A percentile compares a stretch with the other conserved stretches of the same genome.
Conservation (phyloP, 345 rosid genomes). For the Pistacia atlantica region DNA sequence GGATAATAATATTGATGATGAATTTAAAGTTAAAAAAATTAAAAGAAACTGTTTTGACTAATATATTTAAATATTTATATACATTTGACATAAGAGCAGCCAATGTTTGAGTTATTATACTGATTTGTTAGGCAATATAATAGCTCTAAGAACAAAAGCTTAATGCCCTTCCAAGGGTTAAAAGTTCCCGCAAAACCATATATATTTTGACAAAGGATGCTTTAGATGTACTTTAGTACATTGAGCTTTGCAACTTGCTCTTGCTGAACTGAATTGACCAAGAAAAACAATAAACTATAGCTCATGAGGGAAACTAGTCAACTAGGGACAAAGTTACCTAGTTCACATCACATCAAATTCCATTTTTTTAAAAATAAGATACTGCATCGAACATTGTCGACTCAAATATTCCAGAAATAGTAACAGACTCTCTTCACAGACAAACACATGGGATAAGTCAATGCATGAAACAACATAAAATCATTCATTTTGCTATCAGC, state of each 20-base stretch:
- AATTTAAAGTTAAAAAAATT: too few species aligned
- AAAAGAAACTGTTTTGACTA: too few species aligned
- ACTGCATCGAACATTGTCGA: background rate
- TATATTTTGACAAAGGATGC: background rate
- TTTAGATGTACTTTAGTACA: background rate
- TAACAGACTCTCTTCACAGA: background rate
- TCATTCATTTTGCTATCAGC: too few species aligned
- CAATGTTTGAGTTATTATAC: background rate
- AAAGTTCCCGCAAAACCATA: background rate
- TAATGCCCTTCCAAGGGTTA: background rate
- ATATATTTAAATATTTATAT: too few species aligned
- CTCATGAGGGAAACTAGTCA: background rate
- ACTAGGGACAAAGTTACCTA: background rate
- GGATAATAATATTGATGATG: too few species aligned
- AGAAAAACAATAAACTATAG: background rate
- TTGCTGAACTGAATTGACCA: background rate
- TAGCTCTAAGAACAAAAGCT: background rate
- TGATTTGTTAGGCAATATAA: background rate
- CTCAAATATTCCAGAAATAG: background rate
- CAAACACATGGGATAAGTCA: background rate
- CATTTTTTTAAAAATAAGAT: background rate
- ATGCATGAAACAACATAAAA: constrained; percentile 6
- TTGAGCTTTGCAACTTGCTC: background rate
- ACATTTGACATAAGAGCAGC: constrained; percentile 4
- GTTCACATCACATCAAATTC: background rate